Percentiles rank a stretch among this genome's conserved stretches.
These are phyloP conservation scores for Scenedesmus sp. DNA, from an alignment of 163 green algal species.

Conservation along the genomic window DNA sequence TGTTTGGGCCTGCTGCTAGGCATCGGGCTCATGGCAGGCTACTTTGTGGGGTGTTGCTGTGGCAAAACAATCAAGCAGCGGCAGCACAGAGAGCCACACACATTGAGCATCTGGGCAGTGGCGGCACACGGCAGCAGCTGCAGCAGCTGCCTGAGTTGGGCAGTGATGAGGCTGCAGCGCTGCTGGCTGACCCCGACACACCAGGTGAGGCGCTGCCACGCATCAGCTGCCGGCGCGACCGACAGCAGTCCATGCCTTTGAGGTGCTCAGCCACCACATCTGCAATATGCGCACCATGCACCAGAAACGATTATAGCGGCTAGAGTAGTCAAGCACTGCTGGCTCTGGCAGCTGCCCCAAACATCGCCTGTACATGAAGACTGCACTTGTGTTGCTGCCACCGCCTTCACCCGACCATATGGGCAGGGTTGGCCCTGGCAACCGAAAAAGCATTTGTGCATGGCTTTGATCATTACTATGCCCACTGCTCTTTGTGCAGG, in stretches of 20 bases:
- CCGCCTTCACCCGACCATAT: too few relatives aligned
- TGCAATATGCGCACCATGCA: too few relatives aligned
- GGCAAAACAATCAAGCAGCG: neutral
- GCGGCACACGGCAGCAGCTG: neutral
- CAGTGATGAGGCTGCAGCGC: neutral
- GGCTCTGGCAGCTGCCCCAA: neutral
- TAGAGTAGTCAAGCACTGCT: too few relatives aligned
- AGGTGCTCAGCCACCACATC: too few relatives aligned
- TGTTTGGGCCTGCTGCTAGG: neutral
- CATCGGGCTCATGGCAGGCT: neutral
- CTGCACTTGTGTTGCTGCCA: neutral
- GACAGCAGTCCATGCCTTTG: too few relatives aligned
- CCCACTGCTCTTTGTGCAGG: neutral
- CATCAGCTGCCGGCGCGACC: neutral
- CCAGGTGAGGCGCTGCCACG: neutral
- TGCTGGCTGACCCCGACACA: conserved; percentile 8
- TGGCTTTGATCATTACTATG: too few relatives aligned
- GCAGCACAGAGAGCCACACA: neutral
- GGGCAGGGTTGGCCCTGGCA: too few relatives aligned
- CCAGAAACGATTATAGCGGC: too few relatives aligned
- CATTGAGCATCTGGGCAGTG: neutral
- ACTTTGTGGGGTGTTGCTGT: neutral
- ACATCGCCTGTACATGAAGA: too few relatives aligned
- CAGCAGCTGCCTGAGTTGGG: neutral
- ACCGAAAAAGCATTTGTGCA: too few relatives aligned